Conservation (phyloP, 495 filamentous ascomycete species). For the Tuber indicum region DNA sequence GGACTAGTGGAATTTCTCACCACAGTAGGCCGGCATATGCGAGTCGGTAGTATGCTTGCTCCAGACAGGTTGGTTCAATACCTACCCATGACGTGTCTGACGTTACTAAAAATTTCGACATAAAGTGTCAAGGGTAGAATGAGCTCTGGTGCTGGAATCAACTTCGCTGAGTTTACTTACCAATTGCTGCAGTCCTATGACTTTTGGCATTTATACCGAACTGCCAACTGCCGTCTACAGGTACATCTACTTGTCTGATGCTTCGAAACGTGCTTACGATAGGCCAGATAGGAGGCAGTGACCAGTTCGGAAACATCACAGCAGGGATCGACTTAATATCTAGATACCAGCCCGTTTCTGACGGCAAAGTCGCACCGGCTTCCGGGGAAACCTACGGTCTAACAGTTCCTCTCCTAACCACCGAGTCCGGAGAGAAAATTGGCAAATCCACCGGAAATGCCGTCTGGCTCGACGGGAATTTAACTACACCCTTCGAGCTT, state of each 20-base stretch:
- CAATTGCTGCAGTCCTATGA: constrained; percentile 95
- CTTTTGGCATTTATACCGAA: constrained; percentile 74
- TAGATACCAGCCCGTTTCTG: constrained; percentile 14
- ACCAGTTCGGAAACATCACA: constrained; percentile 95
- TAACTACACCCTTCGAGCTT: constrained; percentile 76
- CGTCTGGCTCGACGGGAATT: constrained; percentile 77
- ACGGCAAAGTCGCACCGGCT: constrained; percentile 21
- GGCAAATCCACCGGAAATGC: constrained; percentile 94
- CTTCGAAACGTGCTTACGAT: background rate
- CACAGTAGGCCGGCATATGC: constrained; percentile 61
- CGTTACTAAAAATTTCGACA: background rate
- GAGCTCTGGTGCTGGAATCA: constrained; percentile 77
- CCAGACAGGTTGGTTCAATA: constrained; percentile 69
- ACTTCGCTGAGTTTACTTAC: constrained; percentile 87
- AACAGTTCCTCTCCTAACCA: constrained; percentile 83
- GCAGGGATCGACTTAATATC: constrained; percentile 74
- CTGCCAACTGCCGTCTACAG: constrained; percentile 45
- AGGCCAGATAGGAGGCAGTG: constrained; percentile 85
- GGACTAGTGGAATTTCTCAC: constrained; percentile 65
- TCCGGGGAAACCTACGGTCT: constrained; percentile 59
- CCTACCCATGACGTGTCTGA: background rate
- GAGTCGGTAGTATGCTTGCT: constrained; percentile 78
- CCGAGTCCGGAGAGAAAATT: constrained; percentile 78
- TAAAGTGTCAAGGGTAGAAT: constrained; percentile 73
- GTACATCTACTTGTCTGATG: constrained; percentile 9